Percentiles rank a stretch among this genome's conserved stretches.
Evolutionary conservation across 176 grass and related monocot species (phyloP).

Genomic region (Bromus sterilis): DNA sequence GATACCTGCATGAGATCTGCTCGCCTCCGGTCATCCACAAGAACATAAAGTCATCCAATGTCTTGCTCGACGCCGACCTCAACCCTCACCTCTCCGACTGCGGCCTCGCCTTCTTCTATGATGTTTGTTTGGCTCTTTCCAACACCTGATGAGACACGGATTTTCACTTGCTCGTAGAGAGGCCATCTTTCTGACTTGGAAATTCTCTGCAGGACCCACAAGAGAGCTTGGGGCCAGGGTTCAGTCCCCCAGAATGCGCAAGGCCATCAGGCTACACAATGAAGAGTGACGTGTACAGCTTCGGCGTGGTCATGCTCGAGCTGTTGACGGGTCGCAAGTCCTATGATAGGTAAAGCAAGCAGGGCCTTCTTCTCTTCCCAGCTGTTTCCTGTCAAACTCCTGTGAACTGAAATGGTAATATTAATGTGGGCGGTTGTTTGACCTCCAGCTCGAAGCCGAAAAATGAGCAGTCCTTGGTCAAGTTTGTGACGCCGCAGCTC

Average conservation of each 20-base stretch:
- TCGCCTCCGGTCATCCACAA: slow-evolving; percentile 77
- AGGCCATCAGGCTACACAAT: slow-evolving; percentile 49
- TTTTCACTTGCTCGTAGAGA: background rate
- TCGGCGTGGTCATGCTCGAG: slow-evolving; percentile 82
- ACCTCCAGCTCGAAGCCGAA: slow-evolving; percentile 55
- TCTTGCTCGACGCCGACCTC: slow-evolving; percentile 81
- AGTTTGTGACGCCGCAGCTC: slow-evolving; percentile 60
- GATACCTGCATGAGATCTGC: slow-evolving; percentile 87
- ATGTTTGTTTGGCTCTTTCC: slow-evolving; percentile 43
- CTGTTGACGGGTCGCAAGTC: slow-evolving; percentile 77
- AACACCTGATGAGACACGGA: background rate
- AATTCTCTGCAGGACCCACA: slow-evolving; percentile 48
- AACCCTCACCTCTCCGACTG: slow-evolving; percentile 67
- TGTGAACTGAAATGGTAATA: background rate
- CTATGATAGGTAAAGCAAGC: slow-evolving; percentile 54
- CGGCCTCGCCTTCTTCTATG: slow-evolving; percentile 60
- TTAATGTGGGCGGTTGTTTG: background rate
- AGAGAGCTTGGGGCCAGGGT: slow-evolving; percentile 73
- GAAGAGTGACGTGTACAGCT: slow-evolving; percentile 90
- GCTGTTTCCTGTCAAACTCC: background rate
- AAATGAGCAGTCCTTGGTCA: slow-evolving; percentile 58
- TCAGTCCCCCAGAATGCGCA: slow-evolving; percentile 62
- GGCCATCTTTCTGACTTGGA: background rate
- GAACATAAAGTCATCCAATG: slow-evolving; percentile 84
- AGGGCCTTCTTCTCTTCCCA: background rate